These are phyloP conservation scores for Ampelomyces quisqualis DNA, from an alignment of 2,329 filamentous ascomycete species.

Conservation along the genomic window DNA sequence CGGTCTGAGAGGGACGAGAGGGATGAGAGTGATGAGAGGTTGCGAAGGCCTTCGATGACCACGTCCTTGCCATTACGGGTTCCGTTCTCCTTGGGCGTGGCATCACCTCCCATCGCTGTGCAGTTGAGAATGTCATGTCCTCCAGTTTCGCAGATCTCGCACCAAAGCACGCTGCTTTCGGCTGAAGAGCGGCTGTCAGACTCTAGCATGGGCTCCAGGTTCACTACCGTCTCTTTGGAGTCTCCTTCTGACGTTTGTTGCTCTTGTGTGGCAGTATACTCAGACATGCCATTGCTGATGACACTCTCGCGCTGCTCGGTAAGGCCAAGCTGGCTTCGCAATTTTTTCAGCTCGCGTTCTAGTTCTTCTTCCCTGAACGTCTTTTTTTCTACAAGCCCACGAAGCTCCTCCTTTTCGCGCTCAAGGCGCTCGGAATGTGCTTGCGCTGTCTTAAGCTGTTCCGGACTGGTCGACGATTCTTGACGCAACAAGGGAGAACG, in stretches of 20 bases:
- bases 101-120: constrained; percentile 76
- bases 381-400: constrained; percentile 71
- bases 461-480: constrained; percentile 33
- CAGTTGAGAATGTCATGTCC: constrained; percentile 95
- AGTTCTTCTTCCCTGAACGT: constrained; percentile 76
- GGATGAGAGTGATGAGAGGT: constrained; percentile 41
- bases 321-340: constrained; percentile 46
- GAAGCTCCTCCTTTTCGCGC: constrained; percentile 76
- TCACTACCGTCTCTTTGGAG: constrained; percentile 65
- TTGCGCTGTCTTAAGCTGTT: constrained; percentile 59
- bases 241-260: constrained; percentile 64
- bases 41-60: constrained; percentile 36
- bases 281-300: constrained; percentile 53
- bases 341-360: constrained; percentile 72
- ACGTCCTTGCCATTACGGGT: constrained; percentile 31
- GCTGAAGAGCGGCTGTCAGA: constrained; percentile 61
- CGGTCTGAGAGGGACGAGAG: no score
- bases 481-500: constrained; percentile 36
- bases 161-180: constrained; percentile 75
- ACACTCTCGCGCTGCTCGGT: constrained; percentile 55
- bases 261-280: constrained; percentile 49
- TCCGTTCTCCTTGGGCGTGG: constrained; percentile 21
- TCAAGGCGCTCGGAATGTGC: constrained; percentile 70
- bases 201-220: constrained; percentile 67
- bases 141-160: constrained; percentile 89